A percentile compares a stretch with the other conserved stretches of the same genome.
Evolutionary conservation across 495 filamentous ascomycete species (phyloP).

Genomic region (Viridothelium virens): DNA sequence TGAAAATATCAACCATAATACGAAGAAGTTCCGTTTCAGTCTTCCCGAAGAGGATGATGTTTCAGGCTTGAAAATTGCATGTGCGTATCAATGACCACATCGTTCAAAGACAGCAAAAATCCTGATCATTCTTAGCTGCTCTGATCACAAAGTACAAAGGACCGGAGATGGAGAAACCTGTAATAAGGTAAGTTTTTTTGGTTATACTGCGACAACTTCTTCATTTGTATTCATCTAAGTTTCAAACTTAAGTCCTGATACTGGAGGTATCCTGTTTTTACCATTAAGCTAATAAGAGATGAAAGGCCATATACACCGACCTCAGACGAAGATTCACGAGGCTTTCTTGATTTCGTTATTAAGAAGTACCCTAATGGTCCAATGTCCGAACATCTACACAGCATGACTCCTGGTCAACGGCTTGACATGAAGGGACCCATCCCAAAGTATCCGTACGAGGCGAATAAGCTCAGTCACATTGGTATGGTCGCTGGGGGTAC

Average conservation of each 20-base stretch:
- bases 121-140: slow-evolving; percentile 45
- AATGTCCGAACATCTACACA: slow-evolving; percentile 84
- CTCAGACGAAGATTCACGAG: slow-evolving; percentile 48
- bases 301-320: too few relatives aligned
- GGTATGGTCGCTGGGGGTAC: slow-evolving; percentile 90
- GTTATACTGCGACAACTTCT: neutral
- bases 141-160: slow-evolving; percentile 82
- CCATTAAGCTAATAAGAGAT: too few relatives aligned
- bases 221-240: neutral
- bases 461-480: slow-evolving; percentile 94
- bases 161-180: slow-evolving; percentile 66
- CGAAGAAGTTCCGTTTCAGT: slow-evolving; percentile 76
- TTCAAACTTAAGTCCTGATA: too few relatives aligned
- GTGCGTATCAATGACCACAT: slow-evolving; percentile 33
- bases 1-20: slow-evolving; percentile 76
- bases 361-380: slow-evolving; percentile 85
- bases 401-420: slow-evolving; percentile 66
- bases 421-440: slow-evolving; percentile 91
- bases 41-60: slow-evolving; percentile 78
- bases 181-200: slow-evolving; percentile 58
- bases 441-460: slow-evolving; percentile 81
- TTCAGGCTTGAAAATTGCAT: slow-evolving; percentile 71
- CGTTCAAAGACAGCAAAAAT: neutral
- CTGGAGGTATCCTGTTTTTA: too few relatives aligned
- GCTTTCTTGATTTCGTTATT: slow-evolving; percentile 80